A percentile compares a stretch with the other conserved stretches of the same genome.
These are phyloP conservation scores for Ballota nigra DNA, from an alignment of 257 asterid species.

Conservation along the genomic window DNA sequence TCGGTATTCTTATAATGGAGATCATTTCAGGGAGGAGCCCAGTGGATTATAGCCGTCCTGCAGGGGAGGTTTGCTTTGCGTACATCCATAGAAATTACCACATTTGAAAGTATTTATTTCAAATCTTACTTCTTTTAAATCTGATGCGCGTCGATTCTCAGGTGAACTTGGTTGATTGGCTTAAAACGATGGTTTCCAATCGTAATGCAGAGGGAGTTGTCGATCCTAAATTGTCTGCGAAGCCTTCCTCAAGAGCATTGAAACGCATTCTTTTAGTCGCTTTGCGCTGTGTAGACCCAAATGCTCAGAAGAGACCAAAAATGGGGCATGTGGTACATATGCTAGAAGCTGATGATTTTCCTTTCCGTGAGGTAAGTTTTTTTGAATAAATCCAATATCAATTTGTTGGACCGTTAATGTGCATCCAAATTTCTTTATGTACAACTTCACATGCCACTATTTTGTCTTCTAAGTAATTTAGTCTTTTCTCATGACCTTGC, in stretches of 20 bases:
- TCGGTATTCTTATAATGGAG: slow-evolving; percentile 95
- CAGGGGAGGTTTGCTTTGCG: slow-evolving; percentile 52
- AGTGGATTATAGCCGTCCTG: slow-evolving; percentile 84
- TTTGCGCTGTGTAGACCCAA: slow-evolving; percentile 83
- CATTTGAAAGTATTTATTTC: neutral
- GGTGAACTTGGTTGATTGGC: slow-evolving; percentile 95
- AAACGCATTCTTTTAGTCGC: slow-evolving; percentile 84
- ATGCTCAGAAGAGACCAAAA: slow-evolving; percentile 80
- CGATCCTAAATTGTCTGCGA: slow-evolving; percentile 71
- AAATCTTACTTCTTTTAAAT: neutral
- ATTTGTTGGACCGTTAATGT: neutral
- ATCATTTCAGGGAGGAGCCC: slow-evolving; percentile 80
- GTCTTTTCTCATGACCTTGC: neutral
- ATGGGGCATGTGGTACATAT: slow-evolving; percentile 95
- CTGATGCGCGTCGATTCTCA: slow-evolving; percentile 31
- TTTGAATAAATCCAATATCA: neutral
- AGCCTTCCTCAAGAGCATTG: slow-evolving; percentile 77
- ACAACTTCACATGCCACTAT: slow-evolving; percentile 7
- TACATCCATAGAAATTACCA: neutral
- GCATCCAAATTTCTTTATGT: neutral
- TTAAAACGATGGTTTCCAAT: slow-evolving; percentile 79
- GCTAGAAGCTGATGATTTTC: slow-evolving; percentile 90
- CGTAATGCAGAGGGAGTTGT: slow-evolving; percentile 78
- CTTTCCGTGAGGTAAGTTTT: slow-evolving; percentile 86
- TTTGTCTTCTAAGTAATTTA: neutral